These are phyloP conservation scores for Lactarius indigo DNA, from an alignment of 768 basidiomycete genomes.

Conservation along the genomic window DNA sequence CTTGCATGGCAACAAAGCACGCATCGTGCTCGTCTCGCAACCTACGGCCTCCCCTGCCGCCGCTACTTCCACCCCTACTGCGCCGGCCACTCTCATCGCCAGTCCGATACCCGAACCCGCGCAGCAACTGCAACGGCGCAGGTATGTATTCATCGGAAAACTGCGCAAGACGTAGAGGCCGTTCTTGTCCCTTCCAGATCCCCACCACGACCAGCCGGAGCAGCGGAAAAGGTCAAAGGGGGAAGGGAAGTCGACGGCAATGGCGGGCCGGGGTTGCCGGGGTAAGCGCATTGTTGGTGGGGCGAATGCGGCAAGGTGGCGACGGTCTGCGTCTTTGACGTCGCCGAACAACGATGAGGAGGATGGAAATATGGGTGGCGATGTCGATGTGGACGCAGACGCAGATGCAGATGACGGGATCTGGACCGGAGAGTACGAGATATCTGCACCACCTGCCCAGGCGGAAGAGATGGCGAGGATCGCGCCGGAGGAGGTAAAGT, in stretches of 20 bases:
- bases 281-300: neutral
- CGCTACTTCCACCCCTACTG: neutral
- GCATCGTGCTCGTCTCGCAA: neutral
- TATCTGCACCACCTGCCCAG: neutral
- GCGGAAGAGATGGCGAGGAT: neutral
- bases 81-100: too few species aligned
- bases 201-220: neutral
- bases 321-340: neutral
- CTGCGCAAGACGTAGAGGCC: slow-evolving; percentile 9
- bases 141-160: slow-evolving; percentile 4
- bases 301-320: neutral
- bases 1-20: neutral
- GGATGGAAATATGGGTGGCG: neutral
- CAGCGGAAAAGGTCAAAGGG: neutral
- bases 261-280: neutral
- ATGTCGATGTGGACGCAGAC: neutral
- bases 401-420: neutral
- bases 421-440: slow-evolving; percentile 8
- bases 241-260: neutral
- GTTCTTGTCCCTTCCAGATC: slow-evolving; percentile 4
- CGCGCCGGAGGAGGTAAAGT: slow-evolving; percentile 11
- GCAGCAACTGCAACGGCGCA: neutral
- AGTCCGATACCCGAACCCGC: neutral
- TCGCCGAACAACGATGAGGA: neutral
- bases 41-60: neutral